Evolutionary conservation across 164 flowering plant species (phyloP), one percentile per base, ranked within the genome.

Genomic region (Echeveria elegans): DNA sequence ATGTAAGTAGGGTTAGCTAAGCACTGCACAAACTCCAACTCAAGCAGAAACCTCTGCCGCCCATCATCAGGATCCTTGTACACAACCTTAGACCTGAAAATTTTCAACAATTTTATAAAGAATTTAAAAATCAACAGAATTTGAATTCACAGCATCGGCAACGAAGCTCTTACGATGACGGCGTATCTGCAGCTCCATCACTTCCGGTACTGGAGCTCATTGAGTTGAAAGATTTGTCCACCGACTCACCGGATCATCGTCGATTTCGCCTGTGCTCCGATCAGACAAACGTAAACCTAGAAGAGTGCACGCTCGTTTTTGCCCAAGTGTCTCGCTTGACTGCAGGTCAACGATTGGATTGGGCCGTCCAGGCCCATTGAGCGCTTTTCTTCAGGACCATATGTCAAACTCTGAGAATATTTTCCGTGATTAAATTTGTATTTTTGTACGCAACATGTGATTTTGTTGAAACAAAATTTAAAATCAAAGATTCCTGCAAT

Each of bases 1-100:
- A 94, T 91, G 74, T 94, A 94, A 8, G 96, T 89, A 26, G 97
- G 99, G 78, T 94, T 94, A 43, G 94, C 96, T 36, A 94, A 87
- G 65, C 99, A 94, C 65, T 94, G 99, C 30, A 94, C 78, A 66
- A 94, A 94, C 71, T 94, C 99, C 76, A 94, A 73, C 68, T 91
- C 99, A 47, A 94, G 96, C 77, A 94, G 72, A 76, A 94, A 87
- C 12, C 97, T 77, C 66, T 91, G 97, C 30, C 92, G 82, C 61
- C 97, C 99, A 80, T 91, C 96, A 72, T 91, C 97, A 41, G 93
- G 97, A 76, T 94, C 99, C 83, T 88, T 91, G 63, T 87, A 94
- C 1, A 83, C 29, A 38, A 77, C 83, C 67, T 81, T 81, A 18
- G 85, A 80, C 76, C 99, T 91, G 80, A 66, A 72, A 64, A 3